phyloP scores from a whole-genome alignment of 2,329 filamentous ascomycete species.

The Fusarium sp. region DNA sequence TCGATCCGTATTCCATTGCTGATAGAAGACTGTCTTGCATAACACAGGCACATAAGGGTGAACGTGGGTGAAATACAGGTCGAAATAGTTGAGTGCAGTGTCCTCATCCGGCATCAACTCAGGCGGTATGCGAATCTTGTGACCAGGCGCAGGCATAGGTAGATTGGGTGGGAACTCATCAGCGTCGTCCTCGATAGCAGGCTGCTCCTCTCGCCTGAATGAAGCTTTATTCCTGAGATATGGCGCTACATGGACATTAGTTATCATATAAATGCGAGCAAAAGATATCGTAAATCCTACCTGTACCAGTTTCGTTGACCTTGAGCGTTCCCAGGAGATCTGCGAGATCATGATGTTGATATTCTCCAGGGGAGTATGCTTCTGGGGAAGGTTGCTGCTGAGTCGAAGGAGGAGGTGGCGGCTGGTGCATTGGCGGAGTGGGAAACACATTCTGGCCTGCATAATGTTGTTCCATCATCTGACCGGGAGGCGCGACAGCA shows the following conservation, averaged over 20 bases:
- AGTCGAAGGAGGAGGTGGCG: conserved; percentile 33
- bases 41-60: conserved; percentile 94
- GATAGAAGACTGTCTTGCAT: conserved; percentile 83
- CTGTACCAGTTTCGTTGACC: conserved; percentile 87
- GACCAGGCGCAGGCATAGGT: conserved; percentile 75
- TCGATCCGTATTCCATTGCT: conserved; percentile 87
- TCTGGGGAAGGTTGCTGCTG: conserved; percentile 53
- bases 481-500: conserved; percentile 60
- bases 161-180: conserved; percentile 79
- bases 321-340: conserved; percentile 88
- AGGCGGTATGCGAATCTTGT: conserved; percentile 86
- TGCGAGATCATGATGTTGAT: conserved; percentile 77
- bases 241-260: conserved; percentile 67
- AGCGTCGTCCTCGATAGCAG: conserved; percentile 75
- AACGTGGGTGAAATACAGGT: conserved; percentile 89
- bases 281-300: conserved; percentile 61
- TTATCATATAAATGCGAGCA: background rate
- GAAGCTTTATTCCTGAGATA: conserved; percentile 78
- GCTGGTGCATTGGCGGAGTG: conserved; percentile 58
- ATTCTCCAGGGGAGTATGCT: conserved; percentile 70
- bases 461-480: conserved; percentile 64
- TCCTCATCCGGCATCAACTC: conserved; percentile 93
- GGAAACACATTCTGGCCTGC: conserved; percentile 62
- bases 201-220: conserved; percentile 65
- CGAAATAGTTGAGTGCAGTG: conserved; percentile 84